Evolutionary conservation across 129 eudicot genomes (phyloP), one percentile per base, ranked within the genome.

Genomic region (Deinandra increscens): DNA sequence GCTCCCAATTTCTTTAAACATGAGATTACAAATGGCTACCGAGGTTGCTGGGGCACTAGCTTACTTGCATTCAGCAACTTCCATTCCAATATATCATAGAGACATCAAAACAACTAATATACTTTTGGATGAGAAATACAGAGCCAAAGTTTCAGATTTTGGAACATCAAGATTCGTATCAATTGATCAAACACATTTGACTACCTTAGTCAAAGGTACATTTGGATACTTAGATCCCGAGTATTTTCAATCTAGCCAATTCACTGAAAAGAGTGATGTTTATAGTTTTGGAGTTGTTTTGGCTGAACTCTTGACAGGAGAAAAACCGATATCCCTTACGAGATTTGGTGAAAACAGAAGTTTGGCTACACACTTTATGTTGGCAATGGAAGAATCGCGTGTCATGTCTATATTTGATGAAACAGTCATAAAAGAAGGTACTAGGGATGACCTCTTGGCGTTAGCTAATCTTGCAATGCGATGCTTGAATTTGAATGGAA

Each of bases 31-130:
- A 38, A 59, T 78, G 20, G 78, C 74, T 17, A 66, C 36, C 13
- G 74, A 65, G 41, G 68, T 65, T 59, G 78, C 70, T 6, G 74
- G 53, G 34, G 82, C 70, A 15, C 48, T 72, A 33, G 22, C 74
- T 45, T 78, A 72, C 69, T 65, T 72, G 53, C 74, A 72, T 49
- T 58, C 79, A 23, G 65, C 74, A 37, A 45, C 83, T 15, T 36
- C 64, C 18, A 19, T 78, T 43, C 82, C 81, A 42, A 70, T 78
- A 62, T 70, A 78, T 7, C 81, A 63, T 11, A 60, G 77, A 60
- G 77, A 70, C 42, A 75, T 68, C 63, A 75, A 75, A 71, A 66
- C 79, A 43, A 55, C 68, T 17, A 75, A 74, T 49, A 64, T 53
- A 8, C 60, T 53, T 53, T 22, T 53, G 60, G 60, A 53, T 53